Evolutionary conservation across 225 moss, liverwort and hornwort genomes (phyloP), one percentile per base, ranked within the genome.

Genomic region (Bryoerythrophyllum caledonicum): DNA sequence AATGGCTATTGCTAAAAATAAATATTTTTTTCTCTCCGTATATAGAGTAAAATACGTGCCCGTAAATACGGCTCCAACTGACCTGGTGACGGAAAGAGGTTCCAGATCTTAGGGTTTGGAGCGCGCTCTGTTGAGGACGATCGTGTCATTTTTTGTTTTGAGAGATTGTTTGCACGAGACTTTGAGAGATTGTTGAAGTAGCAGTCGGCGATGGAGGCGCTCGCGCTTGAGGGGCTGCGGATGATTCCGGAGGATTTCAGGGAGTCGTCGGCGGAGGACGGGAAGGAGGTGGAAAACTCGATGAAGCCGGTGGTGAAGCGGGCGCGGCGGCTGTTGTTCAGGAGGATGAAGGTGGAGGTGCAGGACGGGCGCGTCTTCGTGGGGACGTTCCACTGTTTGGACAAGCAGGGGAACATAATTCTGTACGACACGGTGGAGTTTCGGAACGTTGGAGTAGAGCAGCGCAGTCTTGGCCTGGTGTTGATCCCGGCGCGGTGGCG

Each of bases 351-450:
- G 70, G 87, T 95, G 16, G 88, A 86, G 11, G 92, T 95, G 55
- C 85, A 82, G 68, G 94, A 92, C 40, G 91, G 90, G 49, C 89
- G 95, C 13, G 72, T 85, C n/a, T 92, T 95, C 49, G 20, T 83
- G 23, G 95, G 87, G 13, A 83, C 77, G 67, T 92, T 92, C 52
- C 92, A 95, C 60, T 87, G 95, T 49, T 75, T 92, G 55, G 92
- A 91, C 78, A 92, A 91, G 74, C 92, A 92, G 80, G 92, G 94
- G 15, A 95, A 91, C 68, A 82, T 92, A 21, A 95, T 94, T 56
- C 66, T 92, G 67, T 85, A 83, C 37, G 89, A 90, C 23, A 88
- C 92, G 6, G 37, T 81, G 61, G 89, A 94, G 72, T 90, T 79
- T 4, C 82, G 88, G 46, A 79, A 77, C 16, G 80, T 83, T 77